These are phyloP conservation scores for Talaromyces islandicus DNA, from an alignment of 2,329 filamentous ascomycete genomes.

Conservation along the genomic window DNA sequence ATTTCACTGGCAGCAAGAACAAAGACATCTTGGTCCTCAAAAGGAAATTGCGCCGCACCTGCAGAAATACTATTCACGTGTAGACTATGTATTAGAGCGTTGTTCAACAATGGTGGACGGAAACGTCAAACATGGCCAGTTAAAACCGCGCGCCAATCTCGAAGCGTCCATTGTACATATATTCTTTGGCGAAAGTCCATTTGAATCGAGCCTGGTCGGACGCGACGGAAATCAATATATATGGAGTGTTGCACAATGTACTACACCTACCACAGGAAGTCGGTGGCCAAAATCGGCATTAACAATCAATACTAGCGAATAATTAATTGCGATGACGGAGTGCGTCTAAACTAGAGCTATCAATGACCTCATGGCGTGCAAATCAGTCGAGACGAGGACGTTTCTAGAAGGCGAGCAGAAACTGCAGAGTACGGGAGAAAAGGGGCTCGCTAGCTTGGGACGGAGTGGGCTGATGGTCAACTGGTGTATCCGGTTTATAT, in stretches of 20 bases:
- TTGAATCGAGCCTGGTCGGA: not conserved
- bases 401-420: not conserved
- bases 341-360: not conserved
- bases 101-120: not conserved
- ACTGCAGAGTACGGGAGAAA: not conserved
- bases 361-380: not conserved
- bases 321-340: not conserved
- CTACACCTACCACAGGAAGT: not conserved
- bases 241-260: not conserved
- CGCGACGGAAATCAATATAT: not conserved
- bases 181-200: not conserved
- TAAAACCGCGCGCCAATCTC: not conserved
- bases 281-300: not conserved
- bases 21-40: too few relatives aligned
- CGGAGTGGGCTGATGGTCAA: not conserved
- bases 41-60: too few relatives aligned
- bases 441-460: not conserved
- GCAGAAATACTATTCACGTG: too few relatives aligned
- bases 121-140: not conserved
- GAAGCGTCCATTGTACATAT: not conserved
- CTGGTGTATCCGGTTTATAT: not conserved
- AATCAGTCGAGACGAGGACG: not conserved
- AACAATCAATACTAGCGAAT: not conserved
- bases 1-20: too few relatives aligned
- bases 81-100: too few relatives aligned